Evolutionary conservation across 805 yeast genomes (phyloP), one percentile per base, ranked within the genome.

Genomic region (Torulaspora quercuum): DNA sequence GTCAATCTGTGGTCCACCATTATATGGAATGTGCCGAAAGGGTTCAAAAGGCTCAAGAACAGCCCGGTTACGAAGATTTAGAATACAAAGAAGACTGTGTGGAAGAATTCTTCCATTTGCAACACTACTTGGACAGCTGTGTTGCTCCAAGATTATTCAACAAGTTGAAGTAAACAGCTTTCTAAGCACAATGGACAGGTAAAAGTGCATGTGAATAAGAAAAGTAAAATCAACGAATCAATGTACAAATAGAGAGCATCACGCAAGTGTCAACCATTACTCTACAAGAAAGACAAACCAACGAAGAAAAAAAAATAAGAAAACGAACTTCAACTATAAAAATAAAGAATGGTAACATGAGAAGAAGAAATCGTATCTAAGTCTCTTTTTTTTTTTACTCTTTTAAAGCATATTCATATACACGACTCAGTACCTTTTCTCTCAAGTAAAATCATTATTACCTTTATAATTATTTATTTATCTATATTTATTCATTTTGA

Each of bases 71-170:
- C 63, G 95, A 68, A 18, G 80, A 82, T 41, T 76, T 75, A 55
- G 79, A 72, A 7, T 73, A 86, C 74, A 90, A 90, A 70, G 98
- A 90, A 73, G 97, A 90, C 69, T 90, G 98, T 75, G 82, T 90
- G 45, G 97, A 90, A 69, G 98, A 90, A 69, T 90, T 84, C 67
- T 90, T 90, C 87, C 97, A 92, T 69, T 74, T 89, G 64, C 87
- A 87, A 66, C 97, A 90, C 68, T 86, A 94, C 72, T 53, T 89
- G 56, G 87, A 86, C 68, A 92, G 85, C 63, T 79, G 95, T 72
- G 87, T 82, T 63, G 87, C 95, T 46, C 95, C 95, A 68, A 82
- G 78, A 66, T 72, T 89, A 65, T 86, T 89, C 73, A 69, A 76
- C 72, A 84, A 82, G 69, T 78, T 88, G 68, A 86, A 85, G 68